Conservation (phyloP, 495 filamentous ascomycete species). For the Penicillium coprophilum region DNA sequence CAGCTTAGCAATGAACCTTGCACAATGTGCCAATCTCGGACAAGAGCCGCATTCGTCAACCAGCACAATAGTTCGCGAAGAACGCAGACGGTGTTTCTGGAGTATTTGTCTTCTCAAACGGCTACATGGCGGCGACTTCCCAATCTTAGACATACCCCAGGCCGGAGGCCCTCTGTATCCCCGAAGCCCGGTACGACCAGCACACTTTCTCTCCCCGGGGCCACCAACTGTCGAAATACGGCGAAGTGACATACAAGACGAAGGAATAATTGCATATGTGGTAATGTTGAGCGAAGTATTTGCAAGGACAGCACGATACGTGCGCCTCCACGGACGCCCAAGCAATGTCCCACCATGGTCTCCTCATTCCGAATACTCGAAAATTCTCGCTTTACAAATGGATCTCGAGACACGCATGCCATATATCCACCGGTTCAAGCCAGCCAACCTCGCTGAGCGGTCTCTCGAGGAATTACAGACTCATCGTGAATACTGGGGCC, state of each 20-base stretch:
- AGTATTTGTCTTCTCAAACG: slow-evolving; percentile 48
- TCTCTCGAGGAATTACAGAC: slow-evolving; percentile 40
- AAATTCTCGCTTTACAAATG: slow-evolving; percentile 50
- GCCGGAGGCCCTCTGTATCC: slow-evolving; percentile 38
- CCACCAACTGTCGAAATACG: slow-evolving; percentile 19
- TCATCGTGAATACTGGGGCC: slow-evolving; percentile 48
- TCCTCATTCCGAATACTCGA: slow-evolving; percentile 49
- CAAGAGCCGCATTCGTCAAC: slow-evolving; percentile 28
- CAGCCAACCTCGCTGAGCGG: slow-evolving; percentile 42
- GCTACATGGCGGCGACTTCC: slow-evolving; percentile 47
- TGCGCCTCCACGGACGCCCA: slow-evolving; percentile 43
- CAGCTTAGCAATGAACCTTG: slow-evolving; percentile 49
- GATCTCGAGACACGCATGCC: slow-evolving; percentile 50
- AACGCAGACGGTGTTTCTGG: slow-evolving; percentile 51
- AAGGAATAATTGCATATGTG: slow-evolving; percentile 49
- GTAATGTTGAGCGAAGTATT: slow-evolving; percentile 48
- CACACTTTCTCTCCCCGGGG: slow-evolving; percentile 24
- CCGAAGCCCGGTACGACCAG: slow-evolving; percentile 30
- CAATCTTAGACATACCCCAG: slow-evolving; percentile 38
- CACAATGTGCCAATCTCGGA: slow-evolving; percentile 44
- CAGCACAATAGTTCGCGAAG: slow-evolving; percentile 33
- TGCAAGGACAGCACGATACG: slow-evolving; percentile 46
- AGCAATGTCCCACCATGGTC: slow-evolving; percentile 50
- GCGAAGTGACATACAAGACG: slow-evolving; percentile 36
- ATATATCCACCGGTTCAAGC: slow-evolving; percentile 47